These are phyloP conservation scores for Erigeron canadensis DNA, from an alignment of 129 eudicot genomes.

Conservation along the genomic window DNA sequence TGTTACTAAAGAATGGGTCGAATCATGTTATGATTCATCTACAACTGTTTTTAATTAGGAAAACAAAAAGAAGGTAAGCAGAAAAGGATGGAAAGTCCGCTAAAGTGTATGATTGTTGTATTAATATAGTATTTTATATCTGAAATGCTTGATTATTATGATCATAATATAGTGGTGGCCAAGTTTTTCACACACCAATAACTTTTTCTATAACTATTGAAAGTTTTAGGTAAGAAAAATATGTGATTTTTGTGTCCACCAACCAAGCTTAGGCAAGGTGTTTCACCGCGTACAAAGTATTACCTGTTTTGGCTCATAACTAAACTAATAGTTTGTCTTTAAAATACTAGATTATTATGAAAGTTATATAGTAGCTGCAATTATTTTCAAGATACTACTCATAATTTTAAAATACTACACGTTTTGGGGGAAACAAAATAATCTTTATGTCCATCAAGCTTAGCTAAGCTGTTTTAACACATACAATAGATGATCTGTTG, in stretches of 20 bases:
- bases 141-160: not conserved
- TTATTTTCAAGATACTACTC: not conserved
- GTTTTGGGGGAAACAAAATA: not conserved
- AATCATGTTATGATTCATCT: not conserved
- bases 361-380: not conserved
- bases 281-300: not conserved
- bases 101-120: not conserved
- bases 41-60: not conserved
- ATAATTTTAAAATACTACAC: not conserved
- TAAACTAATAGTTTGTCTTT: not conserved
- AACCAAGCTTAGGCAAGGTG: not conserved
- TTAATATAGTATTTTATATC: not conserved
- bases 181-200: not conserved
- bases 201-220: not conserved
- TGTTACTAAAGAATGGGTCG: not conserved
- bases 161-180: not conserved
- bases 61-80: not conserved
- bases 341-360: not conserved
- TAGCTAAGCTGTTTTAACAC: not conserved
- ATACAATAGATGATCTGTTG: not conserved
- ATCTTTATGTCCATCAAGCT: not conserved
- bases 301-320: not conserved
- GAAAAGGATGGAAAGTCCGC: not conserved
- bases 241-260: not conserved
- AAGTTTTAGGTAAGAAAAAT: not conserved